Base-by-base conservation (phyloP, 2,329 filamentous ascomycete genomes). In the Hymenoscyphus scutula region DNA sequence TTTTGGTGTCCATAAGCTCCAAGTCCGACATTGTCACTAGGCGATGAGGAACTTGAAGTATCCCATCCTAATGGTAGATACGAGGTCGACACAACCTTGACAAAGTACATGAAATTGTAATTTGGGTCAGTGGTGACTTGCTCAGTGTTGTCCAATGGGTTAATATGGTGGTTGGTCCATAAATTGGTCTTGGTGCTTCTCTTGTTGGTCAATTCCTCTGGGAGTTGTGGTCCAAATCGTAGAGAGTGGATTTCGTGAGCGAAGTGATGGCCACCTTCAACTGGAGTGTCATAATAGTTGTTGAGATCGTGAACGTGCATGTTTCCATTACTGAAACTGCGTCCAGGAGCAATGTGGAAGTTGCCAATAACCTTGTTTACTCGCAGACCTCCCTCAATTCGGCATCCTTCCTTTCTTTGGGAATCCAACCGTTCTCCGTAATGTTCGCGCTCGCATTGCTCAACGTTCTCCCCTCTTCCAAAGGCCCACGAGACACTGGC, bases 331-430 rank as follows among this genome's bases (percentile, higher is more conserved):
- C 90, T 96, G 84, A 98, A 98, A 76, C 89, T 94, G 77, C 94
- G 91, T 71, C 95, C 95, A 1, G 95, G 95, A 0, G 96, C 95
- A 71, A 99, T 89, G 77, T 99, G 95, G 84, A 99, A 99, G 81
- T 99, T 99, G 62, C 95, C 95, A 60, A 99, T 85, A 29, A 99
- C 95, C 80, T 99, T 99, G 83, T 99, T 99, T 69, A 99, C 96
- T 56, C 91, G 90, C 70, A 99, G 85, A 45, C 87, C 86, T 64
- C 95, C 95, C 76, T 97, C 92, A 67, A 99, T 90, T 58, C 95
- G 91, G 78, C 95, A 99, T 63, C 95, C 95, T 79, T 99, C 96
- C 58, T 88, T 85, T 62, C 93, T 86, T 79, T 98, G 94, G 66
- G 86, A 87, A 74, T 96, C 91, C 64, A 99, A 82, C 71, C 89